Conservation (phyloP, 1,284 basidiomycete species). For the Apiotrichum laibachii region DNA sequence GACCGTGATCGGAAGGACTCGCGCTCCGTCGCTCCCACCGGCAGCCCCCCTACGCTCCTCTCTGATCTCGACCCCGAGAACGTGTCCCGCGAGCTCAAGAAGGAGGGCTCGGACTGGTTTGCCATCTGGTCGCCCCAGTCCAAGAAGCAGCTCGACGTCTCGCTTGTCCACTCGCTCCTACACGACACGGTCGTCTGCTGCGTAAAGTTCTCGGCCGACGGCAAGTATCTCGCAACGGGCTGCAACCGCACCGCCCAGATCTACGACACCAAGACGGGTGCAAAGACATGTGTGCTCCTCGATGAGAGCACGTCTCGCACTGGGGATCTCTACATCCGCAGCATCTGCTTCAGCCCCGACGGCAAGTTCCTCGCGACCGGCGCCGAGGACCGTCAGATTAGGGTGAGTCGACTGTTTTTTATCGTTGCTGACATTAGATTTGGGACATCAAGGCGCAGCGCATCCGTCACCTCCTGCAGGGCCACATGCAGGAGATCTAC, state of each 20-base stretch:
- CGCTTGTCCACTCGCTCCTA: conserved; percentile 80
- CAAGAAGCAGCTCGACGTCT: conserved; percentile 80
- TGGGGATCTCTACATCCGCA: conserved; percentile 77
- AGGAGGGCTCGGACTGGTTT: conserved; percentile 91
- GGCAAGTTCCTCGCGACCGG: conserved; percentile 76
- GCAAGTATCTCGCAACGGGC: conserved; percentile 82
- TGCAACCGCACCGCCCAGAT: conserved; percentile 89
- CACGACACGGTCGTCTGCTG: conserved; percentile 97
- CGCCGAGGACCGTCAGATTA: conserved; percentile 76
- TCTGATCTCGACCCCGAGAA: conserved; percentile 56
- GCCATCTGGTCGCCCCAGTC: conserved; percentile 86
- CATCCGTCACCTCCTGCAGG: conserved; percentile 71
- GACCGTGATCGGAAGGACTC: conserved; percentile 44
- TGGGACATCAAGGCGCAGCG: conserved; percentile 79
- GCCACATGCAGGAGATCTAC: conserved; percentile 88
- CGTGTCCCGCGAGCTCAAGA: conserved; percentile 59
- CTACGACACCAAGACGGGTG: conserved; percentile 80
- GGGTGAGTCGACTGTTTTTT: conserved; percentile 55
- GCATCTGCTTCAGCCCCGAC: conserved; percentile 79
- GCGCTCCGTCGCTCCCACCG: conserved; percentile 9
- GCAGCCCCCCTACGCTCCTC: conserved; percentile 41
- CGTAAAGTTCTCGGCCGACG: conserved; percentile 84
- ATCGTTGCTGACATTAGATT: conserved; percentile 56
- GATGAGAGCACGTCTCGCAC: conserved; percentile 64
- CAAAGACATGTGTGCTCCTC: conserved; percentile 68